Conservation (phyloP, 495 filamentous ascomycete species). For the Aspergillus egyptiacus region DNA sequence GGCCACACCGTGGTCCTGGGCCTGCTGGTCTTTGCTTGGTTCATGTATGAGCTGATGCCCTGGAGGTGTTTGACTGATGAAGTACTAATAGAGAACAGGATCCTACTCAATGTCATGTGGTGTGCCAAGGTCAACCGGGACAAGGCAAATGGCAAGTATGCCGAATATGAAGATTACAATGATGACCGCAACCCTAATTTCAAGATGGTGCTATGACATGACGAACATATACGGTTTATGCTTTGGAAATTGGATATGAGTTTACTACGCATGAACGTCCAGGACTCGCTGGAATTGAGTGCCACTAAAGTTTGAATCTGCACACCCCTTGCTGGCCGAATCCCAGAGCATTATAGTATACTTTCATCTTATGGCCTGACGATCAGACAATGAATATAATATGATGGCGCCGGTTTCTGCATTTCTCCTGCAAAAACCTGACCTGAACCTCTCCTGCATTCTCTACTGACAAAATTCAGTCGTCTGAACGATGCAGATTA, state of each 20-base stretch:
- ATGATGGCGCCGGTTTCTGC: no score
- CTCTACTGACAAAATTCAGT: no score
- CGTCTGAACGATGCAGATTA: no score
- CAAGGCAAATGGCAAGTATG: slow-evolving; percentile 58
- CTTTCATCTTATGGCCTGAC: no score
- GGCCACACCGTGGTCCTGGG: slow-evolving; percentile 57
- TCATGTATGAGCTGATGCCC: slow-evolving; percentile 48
- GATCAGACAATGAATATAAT: no score
- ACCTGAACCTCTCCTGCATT: no score
- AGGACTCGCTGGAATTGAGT: not conserved
- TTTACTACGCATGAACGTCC: not conserved
- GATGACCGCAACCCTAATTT: slow-evolving; percentile 66
- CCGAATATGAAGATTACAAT: slow-evolving; percentile 48
- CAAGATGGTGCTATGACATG: slow-evolving; percentile 48
- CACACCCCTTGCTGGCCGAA: no score
- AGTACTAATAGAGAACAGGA: slow-evolving; percentile 29
- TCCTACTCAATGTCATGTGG: slow-evolving; percentile 58
- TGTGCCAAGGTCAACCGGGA: slow-evolving; percentile 62
- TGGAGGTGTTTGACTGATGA: not conserved
- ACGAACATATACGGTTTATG: not conserved
- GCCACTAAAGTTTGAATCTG: no score
- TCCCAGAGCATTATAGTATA: no score
- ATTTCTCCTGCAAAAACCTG: no score
- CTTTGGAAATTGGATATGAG: not conserved
- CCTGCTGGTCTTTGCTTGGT: slow-evolving; percentile 54